phyloP scores from a whole-genome alignment of 257 asterid genomes.

The Ligustrum vulgare region DNA sequence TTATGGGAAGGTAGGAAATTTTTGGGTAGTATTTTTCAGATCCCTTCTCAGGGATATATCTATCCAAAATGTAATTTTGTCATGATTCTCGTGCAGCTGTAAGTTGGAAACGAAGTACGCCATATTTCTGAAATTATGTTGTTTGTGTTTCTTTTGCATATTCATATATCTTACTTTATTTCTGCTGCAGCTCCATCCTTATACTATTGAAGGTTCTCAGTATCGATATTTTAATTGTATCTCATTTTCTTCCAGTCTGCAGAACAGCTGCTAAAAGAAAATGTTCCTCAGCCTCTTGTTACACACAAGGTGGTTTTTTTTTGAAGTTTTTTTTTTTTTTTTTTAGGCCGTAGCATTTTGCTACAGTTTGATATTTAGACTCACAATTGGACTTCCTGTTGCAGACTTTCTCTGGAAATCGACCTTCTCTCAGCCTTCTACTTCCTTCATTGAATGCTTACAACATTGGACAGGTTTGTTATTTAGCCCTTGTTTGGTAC shows the following conservation, averaged over 20 bases:
- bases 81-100: neutral
- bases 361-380: slow-evolving; percentile 20
- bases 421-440: slow-evolving; percentile 92
- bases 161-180: neutral
- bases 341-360: slow-evolving; percentile 18
- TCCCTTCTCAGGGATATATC: slow-evolving; percentile 1
- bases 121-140: slow-evolving; percentile 1
- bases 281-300: slow-evolving; percentile 72
- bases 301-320: slow-evolving; percentile 76
- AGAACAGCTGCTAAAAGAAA: slow-evolving; percentile 79
- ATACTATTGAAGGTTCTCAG: slow-evolving; percentile 1
- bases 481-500: neutral
- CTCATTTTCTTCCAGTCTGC: slow-evolving; percentile 66
- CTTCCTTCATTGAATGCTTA: slow-evolving; percentile 91
- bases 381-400: slow-evolving; percentile 22
- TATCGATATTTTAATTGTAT: slow-evolving; percentile 28
- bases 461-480: slow-evolving; percentile 88
- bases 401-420: slow-evolving; percentile 96
- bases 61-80: slow-evolving; percentile 1
- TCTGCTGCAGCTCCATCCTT: neutral
- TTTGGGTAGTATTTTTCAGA: neutral
- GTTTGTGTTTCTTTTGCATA: neutral
- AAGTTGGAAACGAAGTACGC: neutral
- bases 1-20: slow-evolving; percentile 75
- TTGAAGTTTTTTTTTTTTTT: neutral